phyloP scores from a whole-genome alignment of 352 stramenopile genomes.

The Phytophthora citrophthora region DNA sequence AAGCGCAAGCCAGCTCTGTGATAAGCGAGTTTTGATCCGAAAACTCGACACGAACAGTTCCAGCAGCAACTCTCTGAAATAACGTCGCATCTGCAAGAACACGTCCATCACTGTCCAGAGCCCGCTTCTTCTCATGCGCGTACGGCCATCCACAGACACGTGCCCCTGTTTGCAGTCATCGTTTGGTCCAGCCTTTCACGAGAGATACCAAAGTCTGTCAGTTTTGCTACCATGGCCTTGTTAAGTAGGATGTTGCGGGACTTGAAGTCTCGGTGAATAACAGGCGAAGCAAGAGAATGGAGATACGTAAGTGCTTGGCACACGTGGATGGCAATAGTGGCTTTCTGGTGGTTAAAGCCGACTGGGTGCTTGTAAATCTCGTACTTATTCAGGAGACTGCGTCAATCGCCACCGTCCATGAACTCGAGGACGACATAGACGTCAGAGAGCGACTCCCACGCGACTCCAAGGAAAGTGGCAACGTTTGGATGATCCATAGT shows the following conservation, averaged over 20 bases:
- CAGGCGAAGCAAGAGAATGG: constrained; percentile 6
- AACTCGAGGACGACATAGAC: constrained; percentile 48
- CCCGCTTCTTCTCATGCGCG: neutral
- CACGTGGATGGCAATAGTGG: neutral
- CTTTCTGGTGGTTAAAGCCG: constrained; percentile 1
- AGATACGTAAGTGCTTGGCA: constrained; percentile 17
- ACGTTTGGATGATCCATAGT: constrained; percentile 51
- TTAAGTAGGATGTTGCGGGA: constrained; percentile 21
- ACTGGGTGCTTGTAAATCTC: constrained; percentile 13
- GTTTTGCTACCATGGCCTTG: constrained; percentile 10
- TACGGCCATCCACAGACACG: constrained; percentile 9
- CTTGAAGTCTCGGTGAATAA: constrained; percentile 33
- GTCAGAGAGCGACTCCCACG: constrained; percentile 44
- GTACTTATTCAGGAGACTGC: constrained; percentile 30
- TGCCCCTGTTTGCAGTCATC: constrained; percentile 22
- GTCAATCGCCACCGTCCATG: constrained; percentile 49
- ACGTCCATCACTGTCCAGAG: neutral
- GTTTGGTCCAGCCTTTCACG: constrained; percentile 16
- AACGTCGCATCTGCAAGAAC: neutral
- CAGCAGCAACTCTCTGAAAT: constrained; percentile 17
- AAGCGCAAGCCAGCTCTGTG: constrained; percentile 20
- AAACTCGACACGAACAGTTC: constrained; percentile 26
- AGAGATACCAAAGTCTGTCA: constrained; percentile 42
- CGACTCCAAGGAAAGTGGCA: constrained; percentile 52
- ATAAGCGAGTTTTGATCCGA: constrained; percentile 9